Evolutionary conservation across 257 asterid genomes (phyloP), one percentile per base, ranked within the genome.

Genomic region (Solanum pennellii): DNA sequence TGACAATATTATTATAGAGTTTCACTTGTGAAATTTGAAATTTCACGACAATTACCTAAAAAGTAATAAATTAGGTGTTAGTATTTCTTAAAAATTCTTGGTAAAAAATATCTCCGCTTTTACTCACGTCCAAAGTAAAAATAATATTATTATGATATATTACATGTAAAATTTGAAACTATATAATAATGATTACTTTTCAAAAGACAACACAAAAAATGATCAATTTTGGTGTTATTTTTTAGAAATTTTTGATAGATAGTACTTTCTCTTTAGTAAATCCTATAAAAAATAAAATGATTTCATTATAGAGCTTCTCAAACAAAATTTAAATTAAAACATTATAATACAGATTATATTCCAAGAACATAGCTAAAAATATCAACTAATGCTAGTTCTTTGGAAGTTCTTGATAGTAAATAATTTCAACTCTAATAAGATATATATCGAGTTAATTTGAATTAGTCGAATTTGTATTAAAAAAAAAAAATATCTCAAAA

Each of bases 141-240:
- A 27, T 0, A 3, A 6, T 68, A 6, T 3, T 68, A 0, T 13
- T 3, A 29, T 14, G 0, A 3, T 6, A 0, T 29, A 6, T 3
- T 8, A 68, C 8, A 3, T 1, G 2, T 27, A 9, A 27, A 68
- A 68, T 68, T 68, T 68, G 1, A 13, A 68, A 13, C 1, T 68
- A 2, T 3, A 66, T 3, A 0, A 13, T 12, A 65, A 65, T 65
- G 5, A 62, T 18, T 6, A 6, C 3, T 5, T n/a, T 11, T 10
- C 71, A 21, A 11, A 23, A 62, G 18, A n/a, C 1, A 6, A 65
- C 18, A 23, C 0, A 3, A 5, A n/a, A 25, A 25, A 7, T 66
- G 5, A 66, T 68, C 12, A 27, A 11, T 1, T 29, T 14, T 68
- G 75, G 5, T 14, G 6, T 4, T 29, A 71, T 15, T 69, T 27